A percentile compares a stretch with the other conserved stretches of the same genome.
Conservation (phyloP, 495 filamentous ascomycete genomes). For the Ramalina peruviana region DNA sequence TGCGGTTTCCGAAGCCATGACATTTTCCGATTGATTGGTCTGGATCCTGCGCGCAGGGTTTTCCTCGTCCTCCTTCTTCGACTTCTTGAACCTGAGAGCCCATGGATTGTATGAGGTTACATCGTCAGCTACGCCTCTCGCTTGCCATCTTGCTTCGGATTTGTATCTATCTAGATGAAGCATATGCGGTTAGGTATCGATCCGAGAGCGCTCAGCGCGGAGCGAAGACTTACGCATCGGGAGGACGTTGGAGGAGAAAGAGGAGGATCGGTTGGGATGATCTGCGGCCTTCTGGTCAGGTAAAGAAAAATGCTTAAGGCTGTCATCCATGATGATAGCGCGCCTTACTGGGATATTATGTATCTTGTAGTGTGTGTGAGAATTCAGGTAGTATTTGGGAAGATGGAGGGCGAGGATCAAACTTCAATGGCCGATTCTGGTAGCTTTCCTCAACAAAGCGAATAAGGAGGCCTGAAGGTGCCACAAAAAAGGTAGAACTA, state of each 20-base stretch:
- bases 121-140: conserved; percentile 35
- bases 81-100: neutral
- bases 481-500: too few species aligned
- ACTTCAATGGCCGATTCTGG: too few species aligned
- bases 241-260: neutral
- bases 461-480: too few species aligned
- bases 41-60: conserved; percentile 1
- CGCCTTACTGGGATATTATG: too few species aligned
- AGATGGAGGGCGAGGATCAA: too few species aligned
- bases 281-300: too few species aligned
- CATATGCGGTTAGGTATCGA: neutral
- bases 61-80: conserved; percentile 1
- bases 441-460: too few species aligned
- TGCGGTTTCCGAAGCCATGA: neutral
- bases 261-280: neutral
- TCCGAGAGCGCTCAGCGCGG: neutral
- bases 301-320: too few species aligned
- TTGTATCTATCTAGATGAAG: conserved; percentile 29
- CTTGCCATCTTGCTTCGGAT: conserved; percentile 28
- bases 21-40: conserved; percentile 11
- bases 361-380: too few species aligned
- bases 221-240: conserved; percentile 13
- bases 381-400: too few species aligned
- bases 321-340: too few species aligned
- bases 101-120: conserved; percentile 30